phyloP scores from a whole-genome alignment of 805 yeast species.

The Myxozyma neotropica region DNA sequence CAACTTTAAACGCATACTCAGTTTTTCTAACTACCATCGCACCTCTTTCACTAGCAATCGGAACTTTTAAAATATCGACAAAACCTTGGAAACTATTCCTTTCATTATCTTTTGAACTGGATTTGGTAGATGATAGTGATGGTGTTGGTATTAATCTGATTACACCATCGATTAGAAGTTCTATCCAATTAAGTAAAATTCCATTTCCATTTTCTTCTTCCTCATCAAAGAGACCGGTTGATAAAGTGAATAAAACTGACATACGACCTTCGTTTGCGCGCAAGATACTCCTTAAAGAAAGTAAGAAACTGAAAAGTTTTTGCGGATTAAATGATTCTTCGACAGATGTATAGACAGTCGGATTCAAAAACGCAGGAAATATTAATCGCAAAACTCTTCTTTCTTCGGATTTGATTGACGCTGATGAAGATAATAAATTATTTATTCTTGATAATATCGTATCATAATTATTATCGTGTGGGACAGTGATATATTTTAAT shows the following conservation, averaged over 20 bases:
- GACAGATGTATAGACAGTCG: conserved; percentile 9
- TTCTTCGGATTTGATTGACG: neutral
- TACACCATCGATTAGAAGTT: conserved; percentile 65
- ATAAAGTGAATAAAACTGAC: conserved; percentile 17
- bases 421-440: neutral
- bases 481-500: conserved; percentile 3
- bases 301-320: conserved; percentile 13
- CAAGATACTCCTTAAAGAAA: conserved; percentile 12
- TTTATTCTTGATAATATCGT: neutral
- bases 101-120: conserved; percentile 3
- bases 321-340: conserved; percentile 10
- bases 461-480: neutral
- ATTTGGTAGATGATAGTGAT: neutral
- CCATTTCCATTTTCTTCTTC: conserved; percentile 23
- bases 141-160: conserved; percentile 68
- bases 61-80: conserved; percentile 72
- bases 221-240: conserved; percentile 23
- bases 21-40: conserved; percentile 71
- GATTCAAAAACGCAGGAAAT: conserved; percentile 24
- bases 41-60: conserved; percentile 74
- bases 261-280: conserved; percentile 6
- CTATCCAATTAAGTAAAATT: conserved; percentile 54
- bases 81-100: conserved; percentile 61
- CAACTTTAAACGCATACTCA: conserved; percentile 85
- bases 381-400: too few species aligned